Base-by-base conservation (phyloP, 2,329 filamentous ascomycete species). In the Arthrobotrys pseudoclavata region DNA sequence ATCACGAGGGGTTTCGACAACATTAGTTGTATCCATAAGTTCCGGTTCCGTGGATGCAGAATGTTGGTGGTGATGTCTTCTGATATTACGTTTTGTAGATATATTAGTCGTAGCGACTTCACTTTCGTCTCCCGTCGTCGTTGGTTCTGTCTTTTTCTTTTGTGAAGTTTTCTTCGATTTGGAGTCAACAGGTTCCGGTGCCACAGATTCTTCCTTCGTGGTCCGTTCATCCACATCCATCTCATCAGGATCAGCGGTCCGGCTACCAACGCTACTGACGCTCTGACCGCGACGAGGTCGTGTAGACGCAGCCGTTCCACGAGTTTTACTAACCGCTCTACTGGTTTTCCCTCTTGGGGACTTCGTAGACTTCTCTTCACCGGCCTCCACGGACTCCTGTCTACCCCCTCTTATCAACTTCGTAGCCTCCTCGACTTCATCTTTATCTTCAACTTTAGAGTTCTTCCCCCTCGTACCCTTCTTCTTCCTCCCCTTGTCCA, bases 241-340 rank as follows among this genome's bases (percentile, higher is more conserved):
- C 10, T 76, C 72, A 5, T 76, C 72, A 13, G 66, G 60, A 10
- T 76, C 72, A 24, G 60, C 72, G 60, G 72, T 70, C 7, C 64
- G 60, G 20, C 71, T 76, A 29, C 72, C 72, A 67, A 76, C 52
- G 40, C 72, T 76, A 62, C 72, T 67, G 60, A 55, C 72, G 42
- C 72, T 76, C 34, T 76, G 72, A 18, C 72, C 72, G 60, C 72
- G 72, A 10, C 72, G 72, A 52, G 60, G 24, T 4, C 72, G 18
- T 29, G 72, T 67, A 13, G 66, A 76, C 5, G 72, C 72, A 5
- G 72, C 72, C 13, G 72, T 76, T 24, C 66, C 66, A 42, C 72
- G 66, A 15, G 72, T 42, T 61, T 55, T 76, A 37, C 66, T 76
- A 22, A 68, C 50, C 2, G 66, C 72, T 34, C 64, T 64, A 13